Evolutionary conservation across 306 rosid genomes (phyloP).

Genomic region (Quercus parvula): DNA sequence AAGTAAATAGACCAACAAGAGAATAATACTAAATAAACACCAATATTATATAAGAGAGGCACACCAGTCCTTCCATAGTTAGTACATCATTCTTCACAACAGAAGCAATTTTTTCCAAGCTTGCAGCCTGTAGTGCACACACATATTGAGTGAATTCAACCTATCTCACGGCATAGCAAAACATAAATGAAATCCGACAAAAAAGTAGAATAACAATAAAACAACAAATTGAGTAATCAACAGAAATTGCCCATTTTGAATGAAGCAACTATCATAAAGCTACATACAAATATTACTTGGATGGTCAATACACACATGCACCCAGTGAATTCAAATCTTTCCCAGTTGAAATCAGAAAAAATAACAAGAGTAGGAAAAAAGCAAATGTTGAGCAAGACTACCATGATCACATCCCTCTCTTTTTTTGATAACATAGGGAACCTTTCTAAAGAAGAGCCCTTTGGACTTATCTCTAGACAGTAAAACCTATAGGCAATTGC

Average conservation of each 20-base stretch:
- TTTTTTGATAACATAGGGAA: too few species aligned
- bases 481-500: too few species aligned
- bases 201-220: neutral
- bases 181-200: neutral
- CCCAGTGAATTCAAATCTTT: neutral
- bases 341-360: neutral
- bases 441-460: too few species aligned
- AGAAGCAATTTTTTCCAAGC: conserved; percentile 57
- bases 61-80: conserved; percentile 67
- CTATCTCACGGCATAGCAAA: neutral
- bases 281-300: neutral
- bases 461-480: too few species aligned
- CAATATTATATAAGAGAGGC: neutral
- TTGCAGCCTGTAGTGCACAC: conserved; percentile 52
- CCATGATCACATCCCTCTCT: neutral
- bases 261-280: neutral
- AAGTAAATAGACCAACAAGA: conserved; percentile 8
- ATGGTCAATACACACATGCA: too few species aligned
- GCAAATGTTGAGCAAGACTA: neutral
- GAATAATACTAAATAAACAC: neutral
- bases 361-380: neutral
- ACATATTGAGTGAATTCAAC: conserved; percentile 8
- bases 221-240: neutral
- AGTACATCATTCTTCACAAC: conserved; percentile 52
- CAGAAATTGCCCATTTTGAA: neutral